phyloP scores from a whole-genome alignment of 2,329 filamentous ascomycete species.

The Fusarium dlaminii region DNA sequence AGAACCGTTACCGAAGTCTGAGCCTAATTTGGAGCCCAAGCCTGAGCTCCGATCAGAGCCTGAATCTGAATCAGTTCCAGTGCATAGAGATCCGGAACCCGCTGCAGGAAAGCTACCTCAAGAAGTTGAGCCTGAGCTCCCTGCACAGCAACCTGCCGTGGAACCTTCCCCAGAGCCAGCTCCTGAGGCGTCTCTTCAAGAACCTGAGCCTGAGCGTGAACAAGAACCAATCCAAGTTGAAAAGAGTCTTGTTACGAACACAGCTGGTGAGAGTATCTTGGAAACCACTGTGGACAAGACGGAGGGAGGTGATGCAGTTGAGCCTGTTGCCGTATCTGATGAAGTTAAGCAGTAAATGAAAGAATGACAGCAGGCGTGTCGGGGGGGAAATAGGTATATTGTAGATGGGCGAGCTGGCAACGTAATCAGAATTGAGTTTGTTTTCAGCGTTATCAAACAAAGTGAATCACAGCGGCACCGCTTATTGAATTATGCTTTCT shows the following conservation, averaged over 20 bases:
- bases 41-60: conserved; percentile 16
- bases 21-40: conserved; percentile 18
- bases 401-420: conserved; percentile 12
- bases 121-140: conserved; percentile 19
- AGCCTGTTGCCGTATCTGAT: conserved; percentile 50
- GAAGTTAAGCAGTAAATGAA: conserved; percentile 43
- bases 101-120: conserved; percentile 15
- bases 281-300: conserved; percentile 51
- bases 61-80: conserved; percentile 24
- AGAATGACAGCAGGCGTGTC: not conserved
- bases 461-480: not conserved
- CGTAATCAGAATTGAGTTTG: conserved; percentile 4
- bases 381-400: not conserved
- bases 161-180: conserved; percentile 13
- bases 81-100: conserved; percentile 21
- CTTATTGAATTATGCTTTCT: not conserved
- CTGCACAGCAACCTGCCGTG: conserved; percentile 23
- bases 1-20: conserved; percentile 1
- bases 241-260: conserved; percentile 54
- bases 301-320: conserved; percentile 45
- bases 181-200: conserved; percentile 1
- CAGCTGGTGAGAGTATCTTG: conserved; percentile 56
- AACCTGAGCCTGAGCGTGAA: not conserved
- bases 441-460: not conserved
- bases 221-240: conserved; percentile 26